Conservation (phyloP, 192 early-diverging fungal genomes). For the Phlyctochytrium arcticum region DNA sequence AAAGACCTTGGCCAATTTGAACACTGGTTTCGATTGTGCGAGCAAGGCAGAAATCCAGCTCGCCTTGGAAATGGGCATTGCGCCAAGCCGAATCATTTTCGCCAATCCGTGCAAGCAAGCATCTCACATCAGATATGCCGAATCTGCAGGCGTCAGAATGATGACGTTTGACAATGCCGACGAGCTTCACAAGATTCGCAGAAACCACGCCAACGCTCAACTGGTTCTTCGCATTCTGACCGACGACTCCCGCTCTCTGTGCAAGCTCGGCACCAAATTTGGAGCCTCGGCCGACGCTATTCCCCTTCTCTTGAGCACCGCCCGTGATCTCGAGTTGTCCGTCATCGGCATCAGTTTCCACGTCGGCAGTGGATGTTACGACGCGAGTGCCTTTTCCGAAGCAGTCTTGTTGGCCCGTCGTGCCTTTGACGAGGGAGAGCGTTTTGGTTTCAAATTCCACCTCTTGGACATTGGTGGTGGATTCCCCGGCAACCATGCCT, state of each 20-base stretch:
- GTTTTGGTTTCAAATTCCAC: conserved; percentile 67
- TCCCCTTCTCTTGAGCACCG: conserved; percentile 63
- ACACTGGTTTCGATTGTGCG: conserved; percentile 97
- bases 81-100: conserved; percentile 82
- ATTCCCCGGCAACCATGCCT: conserved; percentile 79
- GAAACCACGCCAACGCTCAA: conserved; percentile 73
- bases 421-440: conserved; percentile 85
- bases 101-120: conserved; percentile 99
- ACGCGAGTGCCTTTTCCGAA: conserved; percentile 82
- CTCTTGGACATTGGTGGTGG: conserved; percentile 79
- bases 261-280: conserved; percentile 95
- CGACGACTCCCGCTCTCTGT: conserved; percentile 89
- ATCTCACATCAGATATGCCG: conserved; percentile 88
- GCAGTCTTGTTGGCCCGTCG: conserved; percentile 79
- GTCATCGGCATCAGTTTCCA: conserved; percentile 94
- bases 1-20: conserved; percentile 73
- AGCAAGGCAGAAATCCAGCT: conserved; percentile 87
- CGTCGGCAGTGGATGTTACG: conserved; percentile 92
- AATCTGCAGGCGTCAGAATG: conserved; percentile 68
- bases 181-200: conserved; percentile 91
- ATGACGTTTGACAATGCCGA: conserved; percentile 99
- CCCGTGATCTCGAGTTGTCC: conserved; percentile 73
- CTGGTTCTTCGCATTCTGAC: conserved; percentile 91
- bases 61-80: conserved; percentile 68
- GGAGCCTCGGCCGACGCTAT: conserved; percentile 78